Evolutionary conservation across 495 filamentous ascomycete species (phyloP), one percentile per base, ranked within the genome.

Genomic region (Pyronema domesticum): DNA sequence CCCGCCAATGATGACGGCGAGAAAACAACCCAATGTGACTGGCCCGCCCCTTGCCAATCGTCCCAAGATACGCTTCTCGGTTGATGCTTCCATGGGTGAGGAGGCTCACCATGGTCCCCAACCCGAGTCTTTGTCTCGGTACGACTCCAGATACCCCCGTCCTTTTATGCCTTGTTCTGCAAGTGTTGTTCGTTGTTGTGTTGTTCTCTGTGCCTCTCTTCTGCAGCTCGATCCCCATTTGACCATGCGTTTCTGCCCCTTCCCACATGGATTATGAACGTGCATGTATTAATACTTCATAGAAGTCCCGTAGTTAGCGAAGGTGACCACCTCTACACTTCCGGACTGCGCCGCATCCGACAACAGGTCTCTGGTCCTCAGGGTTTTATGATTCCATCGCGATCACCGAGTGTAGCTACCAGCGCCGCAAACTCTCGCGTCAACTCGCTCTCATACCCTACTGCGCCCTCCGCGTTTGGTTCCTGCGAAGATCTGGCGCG

Each of bases 341-440:
- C 88, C 51, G 91, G 91, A 55, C 75, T 98, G 61, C 80, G 88
- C 66, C 82, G 91, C 60, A 96, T 96, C 68, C 84, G 91, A 57
- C 89, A 94, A 65, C 82, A 85, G 46, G 61, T 83, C 67, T 56
- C 72, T 80, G 65, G 76, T 74, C 46, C 76, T 80, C 53, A 84
- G 81, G 44, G 70, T 80, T 53, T 80, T 80, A 43, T 76, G 65
- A 54, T 74, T 70, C 51, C 84, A 3, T 69, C 79, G 55, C 71
- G 72, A 9, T 62, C 70, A 8, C 60, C 79, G 1, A 75, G 77
- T 51, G 76, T 78, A 53, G 79, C 82, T 34, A 69, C 76, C 39
- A 85, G 84, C 14, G 75, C 83, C 62, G 75, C 71, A 55, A 63
- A 75, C 46, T 71, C 76, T 63, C 67, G 74, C 40, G 55, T 65